phyloP scores from a whole-genome alignment of 306 rosid species.

The Trichosanthes cucumerina region DNA sequence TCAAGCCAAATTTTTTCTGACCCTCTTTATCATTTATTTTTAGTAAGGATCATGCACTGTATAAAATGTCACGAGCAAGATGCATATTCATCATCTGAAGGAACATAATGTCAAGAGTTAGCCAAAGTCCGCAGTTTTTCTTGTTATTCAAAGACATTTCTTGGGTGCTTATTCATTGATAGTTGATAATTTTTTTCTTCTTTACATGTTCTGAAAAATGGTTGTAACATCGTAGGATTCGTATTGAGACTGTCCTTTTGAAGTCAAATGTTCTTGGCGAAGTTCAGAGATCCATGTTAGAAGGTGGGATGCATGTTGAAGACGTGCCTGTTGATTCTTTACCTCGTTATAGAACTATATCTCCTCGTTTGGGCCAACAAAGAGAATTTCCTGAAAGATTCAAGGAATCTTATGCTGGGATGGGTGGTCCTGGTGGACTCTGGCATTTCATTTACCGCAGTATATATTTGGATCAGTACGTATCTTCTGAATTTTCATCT shows the following conservation, averaged over 20 bases:
- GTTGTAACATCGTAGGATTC: conserved; percentile 51
- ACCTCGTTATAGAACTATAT: conserved; percentile 38
- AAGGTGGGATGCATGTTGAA: conserved; percentile 87
- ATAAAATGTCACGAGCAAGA: background rate
- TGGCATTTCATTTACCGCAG: conserved; percentile 97
- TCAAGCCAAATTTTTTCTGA: background rate
- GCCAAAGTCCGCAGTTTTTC: background rate
- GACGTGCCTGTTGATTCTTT: conserved; percentile 60
- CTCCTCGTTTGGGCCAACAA: conserved; percentile 50
- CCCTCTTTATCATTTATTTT: background rate
- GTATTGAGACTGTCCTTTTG: conserved; percentile 66
- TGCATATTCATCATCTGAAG: background rate
- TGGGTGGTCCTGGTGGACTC: conserved; percentile 77
- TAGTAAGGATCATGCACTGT: background rate
- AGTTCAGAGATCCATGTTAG: conserved; percentile 78
- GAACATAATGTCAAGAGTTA: background rate
- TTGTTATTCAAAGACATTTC: background rate
- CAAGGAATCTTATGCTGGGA: conserved; percentile 37
- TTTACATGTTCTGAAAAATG: conserved; percentile 15
- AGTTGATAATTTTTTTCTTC: background rate
- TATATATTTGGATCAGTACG: conserved; percentile 83
- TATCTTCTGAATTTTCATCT: conserved; percentile 77
- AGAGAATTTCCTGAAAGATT: conserved; percentile 58
- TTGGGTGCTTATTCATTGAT: background rate
- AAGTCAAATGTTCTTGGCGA: conserved; percentile 80